Percentiles rank a stretch among this genome's conserved stretches.
Conservation (phyloP, 1,284 basidiomycete genomes). For the Mycena citricolor region DNA sequence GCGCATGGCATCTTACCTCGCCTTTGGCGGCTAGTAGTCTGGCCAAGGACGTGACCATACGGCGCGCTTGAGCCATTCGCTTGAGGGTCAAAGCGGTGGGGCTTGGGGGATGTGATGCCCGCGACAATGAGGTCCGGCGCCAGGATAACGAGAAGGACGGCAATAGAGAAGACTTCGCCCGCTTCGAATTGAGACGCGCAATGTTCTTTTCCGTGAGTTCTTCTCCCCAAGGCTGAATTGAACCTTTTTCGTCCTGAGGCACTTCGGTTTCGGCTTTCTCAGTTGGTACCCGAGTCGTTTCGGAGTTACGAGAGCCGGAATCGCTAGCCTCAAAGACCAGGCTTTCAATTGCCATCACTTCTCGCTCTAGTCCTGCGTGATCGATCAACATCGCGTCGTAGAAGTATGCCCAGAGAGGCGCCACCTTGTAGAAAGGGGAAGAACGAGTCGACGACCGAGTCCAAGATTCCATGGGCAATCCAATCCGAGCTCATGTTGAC, state of each 20-base stretch:
- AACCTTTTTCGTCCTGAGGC: background rate
- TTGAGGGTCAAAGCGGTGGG: slow-evolving; percentile 48
- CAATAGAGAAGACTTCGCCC: slow-evolving; percentile 5
- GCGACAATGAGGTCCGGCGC: slow-evolving; percentile 1
- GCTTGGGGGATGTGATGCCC: slow-evolving; percentile 25
- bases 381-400: too few species aligned
- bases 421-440: slow-evolving; percentile 73
- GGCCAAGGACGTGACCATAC: slow-evolving; percentile 80
- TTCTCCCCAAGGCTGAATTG: too few species aligned
- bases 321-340: slow-evolving; percentile 45
- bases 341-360: slow-evolving; percentile 78
- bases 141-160: background rate
- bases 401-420: background rate
- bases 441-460: slow-evolving; percentile 94
- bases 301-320: slow-evolving; percentile 5
- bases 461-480: slow-evolving; percentile 92
- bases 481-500: slow-evolving; percentile 71
- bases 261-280: background rate
- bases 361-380: slow-evolving; percentile 81
- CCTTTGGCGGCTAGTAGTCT: slow-evolving; percentile 58
- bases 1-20: slow-evolving; percentile 5
- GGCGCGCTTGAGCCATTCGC: slow-evolving; percentile 80
- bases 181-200: background rate
- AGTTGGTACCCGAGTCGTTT: slow-evolving; percentile 4
- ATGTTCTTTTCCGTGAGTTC: slow-evolving; percentile 16